Evolutionary conservation across 2,329 filamentous ascomycete species (phyloP).

Genomic region (Tolypocladium inflatum): DNA sequence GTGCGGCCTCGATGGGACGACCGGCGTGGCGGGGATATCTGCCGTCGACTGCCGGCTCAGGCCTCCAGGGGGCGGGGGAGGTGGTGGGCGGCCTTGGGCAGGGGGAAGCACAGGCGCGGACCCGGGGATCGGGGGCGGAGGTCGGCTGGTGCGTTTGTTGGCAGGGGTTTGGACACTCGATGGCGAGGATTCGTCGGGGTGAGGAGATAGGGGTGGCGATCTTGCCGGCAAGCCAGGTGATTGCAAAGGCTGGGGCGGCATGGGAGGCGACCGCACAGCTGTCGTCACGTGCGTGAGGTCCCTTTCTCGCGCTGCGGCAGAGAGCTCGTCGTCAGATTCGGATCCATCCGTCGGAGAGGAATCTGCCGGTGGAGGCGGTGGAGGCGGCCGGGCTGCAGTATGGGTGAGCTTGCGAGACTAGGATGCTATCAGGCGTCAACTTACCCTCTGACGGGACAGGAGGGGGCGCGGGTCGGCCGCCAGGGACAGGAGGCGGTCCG

Average conservation of each 20-base stretch:
- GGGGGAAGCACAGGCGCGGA: conserved; percentile 36
- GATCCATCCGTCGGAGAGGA: conserved; percentile 68
- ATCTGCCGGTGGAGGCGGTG: conserved; percentile 40
- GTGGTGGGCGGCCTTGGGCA: conserved; percentile 51
- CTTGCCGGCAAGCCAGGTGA: conserved; percentile 15
- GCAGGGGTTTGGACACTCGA: conserved; percentile 31
- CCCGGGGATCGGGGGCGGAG: conserved; percentile 52
- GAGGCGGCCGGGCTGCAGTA: conserved; percentile 51
- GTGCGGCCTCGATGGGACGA: conserved; percentile 24
- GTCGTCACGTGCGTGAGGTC: conserved; percentile 26
- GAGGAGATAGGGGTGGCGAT: conserved; percentile 25
- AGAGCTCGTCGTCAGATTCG: conserved; percentile 82
- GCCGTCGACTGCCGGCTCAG: conserved; percentile 50
- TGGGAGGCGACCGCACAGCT: conserved; percentile 26
- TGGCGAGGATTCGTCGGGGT: conserved; percentile 30
- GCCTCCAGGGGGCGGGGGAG: conserved; percentile 52
- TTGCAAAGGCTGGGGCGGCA: conserved; percentile 26
- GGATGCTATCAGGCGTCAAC: conserved; percentile 17
- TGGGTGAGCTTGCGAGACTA: conserved; percentile 12
- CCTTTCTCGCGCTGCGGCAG: conserved; percentile 38
- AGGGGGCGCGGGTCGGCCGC: conserved; percentile 44
- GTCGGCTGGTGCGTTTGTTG: conserved; percentile 46
- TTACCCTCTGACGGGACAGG: conserved; percentile 53
- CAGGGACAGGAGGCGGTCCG: conserved; percentile 36
- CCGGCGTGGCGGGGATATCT: conserved; percentile 37